A percentile compares a stretch with the other conserved stretches of the same genome.
Evolutionary conservation across 208 protist species (phyloP).

Genomic region (Angomonas desouzai): DNA sequence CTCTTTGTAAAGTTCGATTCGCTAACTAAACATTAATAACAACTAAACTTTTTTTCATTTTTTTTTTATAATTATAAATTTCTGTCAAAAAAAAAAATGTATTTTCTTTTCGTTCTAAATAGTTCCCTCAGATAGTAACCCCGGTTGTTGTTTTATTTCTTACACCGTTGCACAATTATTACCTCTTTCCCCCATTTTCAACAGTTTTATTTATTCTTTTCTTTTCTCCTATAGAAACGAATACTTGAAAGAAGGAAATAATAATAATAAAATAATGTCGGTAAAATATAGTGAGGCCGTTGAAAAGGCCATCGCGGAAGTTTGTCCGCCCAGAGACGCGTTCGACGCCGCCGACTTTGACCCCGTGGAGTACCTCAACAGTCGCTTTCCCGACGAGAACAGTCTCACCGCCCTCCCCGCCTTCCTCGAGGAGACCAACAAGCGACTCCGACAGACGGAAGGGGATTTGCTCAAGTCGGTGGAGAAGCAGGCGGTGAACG

Average conservation of each 20-base stretch:
- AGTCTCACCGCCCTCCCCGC: conserved; percentile 79
- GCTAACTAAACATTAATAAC: not conserved
- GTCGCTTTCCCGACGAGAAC: conserved; percentile 86
- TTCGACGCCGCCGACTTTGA: conserved; percentile 88
- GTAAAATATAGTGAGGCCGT: conserved; percentile 70
- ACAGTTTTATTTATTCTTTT: no score
- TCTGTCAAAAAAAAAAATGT: no score
- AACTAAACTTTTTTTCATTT: conserved; percentile 13
- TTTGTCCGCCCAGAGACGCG: conserved; percentile 72
- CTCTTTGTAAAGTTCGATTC: conserved; percentile 10
- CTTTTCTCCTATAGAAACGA: not conserved
- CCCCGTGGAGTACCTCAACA: conserved; percentile 93
- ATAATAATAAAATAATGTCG: conserved; percentile 22
- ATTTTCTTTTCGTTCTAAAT: not conserved
- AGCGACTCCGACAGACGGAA: conserved; percentile 83
- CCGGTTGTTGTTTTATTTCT: no score
- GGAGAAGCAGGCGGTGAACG: conserved; percentile 75
- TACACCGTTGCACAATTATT: no score
- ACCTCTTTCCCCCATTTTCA: no score
- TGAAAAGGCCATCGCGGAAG: conserved; percentile 71
- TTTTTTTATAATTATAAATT: conserved; percentile 15
- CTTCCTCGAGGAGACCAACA: conserved; percentile 77
- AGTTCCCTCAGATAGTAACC: no score
- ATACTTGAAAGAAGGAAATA: not conserved
- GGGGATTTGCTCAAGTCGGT: conserved; percentile 89